Evolutionary conservation across 2,329 filamentous ascomycete genomes (phyloP), one percentile per base, ranked within the genome.

Genomic region (Cryphonectria parasitica): DNA sequence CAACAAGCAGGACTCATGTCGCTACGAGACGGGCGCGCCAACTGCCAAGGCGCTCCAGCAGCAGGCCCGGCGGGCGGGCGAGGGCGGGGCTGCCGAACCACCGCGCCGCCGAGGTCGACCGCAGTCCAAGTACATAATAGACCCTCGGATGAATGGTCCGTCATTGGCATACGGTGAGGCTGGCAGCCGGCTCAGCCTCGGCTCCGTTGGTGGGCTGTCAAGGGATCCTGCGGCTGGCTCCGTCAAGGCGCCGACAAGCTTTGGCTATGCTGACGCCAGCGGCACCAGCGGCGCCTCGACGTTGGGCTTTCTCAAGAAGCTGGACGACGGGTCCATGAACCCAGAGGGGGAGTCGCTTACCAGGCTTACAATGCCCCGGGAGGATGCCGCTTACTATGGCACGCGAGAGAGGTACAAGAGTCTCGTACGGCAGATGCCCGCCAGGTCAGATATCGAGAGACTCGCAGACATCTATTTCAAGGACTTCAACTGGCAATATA

Each of bases 401-500:
- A 77, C 85, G 64, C 83, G 84, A 69, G 86, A 89, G 76, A 86
- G 86, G 73, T 91, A 90, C 79, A 88, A 88, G 78, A 82, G 82
- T 34, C 78, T 89, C 25, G 84, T 90, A 65, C 83, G 88, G 31
- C 87, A 89, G 74, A 79, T 90, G 4, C 89, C 89, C 0, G 82
- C 87, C 7, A 83, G 84, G 70, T 79, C 79, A 34, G 86, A 86
- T 75, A 83, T 89, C 64, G 86, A 89, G 73, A 83, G 83, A 73
- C 84, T 90, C 11, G 79, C 87, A 19, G 80, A 80, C 19, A 81
- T 87, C 11, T 91, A 86, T 76, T 86, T 90, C 71, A 76, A 77
- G n/a, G 83, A 88, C 68, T 84, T 89, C 76, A 90, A 90, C 77
- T 87, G 84, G 82, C 85, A 87, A 69, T 90, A 90, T 77, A 72